These are phyloP conservation scores for Daldinia grandis DNA, from an alignment of 495 filamentous ascomycete genomes.

Conservation along the genomic window DNA sequence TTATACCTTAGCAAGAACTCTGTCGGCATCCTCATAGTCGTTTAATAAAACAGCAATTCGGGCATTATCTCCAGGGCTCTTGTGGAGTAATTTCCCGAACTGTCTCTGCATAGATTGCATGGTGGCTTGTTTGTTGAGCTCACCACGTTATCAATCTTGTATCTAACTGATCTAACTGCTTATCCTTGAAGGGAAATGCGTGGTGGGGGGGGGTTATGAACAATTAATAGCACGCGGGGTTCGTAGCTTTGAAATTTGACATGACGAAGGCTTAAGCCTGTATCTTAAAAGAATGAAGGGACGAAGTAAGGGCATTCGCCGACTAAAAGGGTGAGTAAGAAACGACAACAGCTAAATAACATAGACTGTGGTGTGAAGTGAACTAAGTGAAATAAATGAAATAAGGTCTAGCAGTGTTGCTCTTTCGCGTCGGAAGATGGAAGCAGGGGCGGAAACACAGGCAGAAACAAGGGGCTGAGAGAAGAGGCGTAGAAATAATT, in stretches of 20 bases:
- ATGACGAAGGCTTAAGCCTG: constrained; percentile 5
- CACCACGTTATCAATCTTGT: background rate
- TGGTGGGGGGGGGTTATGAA: constrained; percentile 9
- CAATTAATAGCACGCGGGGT: constrained; percentile 22
- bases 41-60: constrained; percentile 78
- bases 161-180: constrained; percentile 3
- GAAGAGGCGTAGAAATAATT: constrained; percentile 8
- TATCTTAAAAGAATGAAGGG: background rate
- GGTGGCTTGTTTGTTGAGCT: constrained; percentile 40
- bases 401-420: background rate
- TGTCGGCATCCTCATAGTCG: constrained; percentile 87
- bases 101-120: constrained; percentile 86
- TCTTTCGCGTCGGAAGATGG: background rate
- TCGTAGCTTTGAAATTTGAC: constrained; percentile 17
- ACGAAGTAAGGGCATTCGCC: background rate
- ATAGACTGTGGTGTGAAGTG: background rate
- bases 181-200: constrained; percentile 9
- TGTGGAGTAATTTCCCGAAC: constrained; percentile 75
- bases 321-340: background rate
- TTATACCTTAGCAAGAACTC: constrained; percentile 74
- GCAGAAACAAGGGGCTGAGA: constrained; percentile 24
- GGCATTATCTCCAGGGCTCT: constrained; percentile 76
- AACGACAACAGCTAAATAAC: background rate
- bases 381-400: constrained; percentile 6
- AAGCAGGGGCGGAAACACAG: constrained; percentile 12